Conservation (phyloP, 495 filamentous ascomycete genomes). For the Achaetomiella virescens region DNA sequence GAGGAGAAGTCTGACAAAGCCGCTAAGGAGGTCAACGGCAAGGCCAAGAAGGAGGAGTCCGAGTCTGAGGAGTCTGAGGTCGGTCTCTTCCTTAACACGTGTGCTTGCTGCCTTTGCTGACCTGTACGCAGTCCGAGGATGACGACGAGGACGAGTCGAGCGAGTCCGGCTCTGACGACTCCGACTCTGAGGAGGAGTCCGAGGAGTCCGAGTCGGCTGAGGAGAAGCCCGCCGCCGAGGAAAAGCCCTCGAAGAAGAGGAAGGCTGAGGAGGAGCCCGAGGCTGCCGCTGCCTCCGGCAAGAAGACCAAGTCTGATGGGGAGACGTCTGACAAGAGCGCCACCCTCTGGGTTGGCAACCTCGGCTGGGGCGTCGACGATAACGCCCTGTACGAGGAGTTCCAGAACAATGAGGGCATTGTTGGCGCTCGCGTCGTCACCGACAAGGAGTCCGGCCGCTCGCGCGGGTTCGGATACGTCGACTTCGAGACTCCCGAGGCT, state of each 20-base stretch:
- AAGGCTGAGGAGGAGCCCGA: constrained; percentile 57
- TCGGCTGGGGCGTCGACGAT: constrained; percentile 94
- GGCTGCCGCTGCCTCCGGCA: constrained; percentile 45
- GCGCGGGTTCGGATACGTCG: constrained; percentile 95
- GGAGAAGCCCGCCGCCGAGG: constrained; percentile 38
- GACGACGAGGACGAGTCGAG: constrained; percentile 11
- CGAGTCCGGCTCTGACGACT: constrained; percentile 16
- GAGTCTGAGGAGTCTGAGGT: constrained; percentile 43
- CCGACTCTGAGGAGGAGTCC: constrained; percentile 20
- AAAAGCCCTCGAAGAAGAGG: constrained; percentile 44
- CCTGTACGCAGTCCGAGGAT: constrained; percentile 23
- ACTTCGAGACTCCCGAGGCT: constrained; percentile 64
- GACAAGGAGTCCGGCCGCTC: constrained; percentile 79
- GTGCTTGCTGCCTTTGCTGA: constrained; percentile 1
- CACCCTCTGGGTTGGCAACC: constrained; percentile 82
- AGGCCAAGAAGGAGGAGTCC: constrained; percentile 31
- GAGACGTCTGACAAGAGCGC: constrained; percentile 46
- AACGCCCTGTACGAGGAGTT: constrained; percentile 85
- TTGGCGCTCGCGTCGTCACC: constrained; percentile 70
- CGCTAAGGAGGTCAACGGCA: constrained; percentile 31
- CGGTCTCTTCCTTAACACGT: not conserved
- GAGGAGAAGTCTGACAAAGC: constrained; percentile 37
- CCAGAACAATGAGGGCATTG: constrained; percentile 71
- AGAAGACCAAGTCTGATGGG: constrained; percentile 76
- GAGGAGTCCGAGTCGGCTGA: constrained; percentile 43